Evolutionary conservation across 352 stramenopile genomes (phyloP), one percentile per base, ranked within the genome.

Genomic region (Bremia lactucae): DNA sequence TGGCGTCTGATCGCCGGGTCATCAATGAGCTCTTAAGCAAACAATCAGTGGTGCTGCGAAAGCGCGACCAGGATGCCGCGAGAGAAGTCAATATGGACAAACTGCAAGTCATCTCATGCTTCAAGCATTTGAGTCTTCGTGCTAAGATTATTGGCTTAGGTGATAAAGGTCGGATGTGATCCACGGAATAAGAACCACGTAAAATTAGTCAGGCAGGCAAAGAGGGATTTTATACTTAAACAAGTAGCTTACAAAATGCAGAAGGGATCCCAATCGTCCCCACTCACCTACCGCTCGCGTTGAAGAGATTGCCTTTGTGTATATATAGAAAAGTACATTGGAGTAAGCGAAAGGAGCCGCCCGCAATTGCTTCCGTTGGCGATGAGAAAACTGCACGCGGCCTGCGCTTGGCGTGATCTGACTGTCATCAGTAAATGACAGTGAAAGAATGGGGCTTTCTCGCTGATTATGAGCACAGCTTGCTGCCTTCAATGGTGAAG

Each of bases 401-500:
- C 24, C n/a, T n/a, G n/a, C n/a, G 29, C 29, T 35, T 14, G 4
- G 8, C n/a, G 4, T 35, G 10, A 5, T 35, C 29, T 35, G 29
- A 8, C 29, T 18, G 29, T 35, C 1, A 29, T 11, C 2, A 3
- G 24, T 13, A 29, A 29, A 2, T 29, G 33, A 16, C 22, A 35
- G 14, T 26, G 40, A 26, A 46, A 33, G 46, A 42, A 56, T 52
- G 40, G 53, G 52, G 22, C 31, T 49, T 22, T n/a, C 38, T 46
- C 14, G 36, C n/a, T 10, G 15, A 36, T 75, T 68, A 88, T 43
- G 71, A 84, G 57, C 70, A 88, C 14, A 88, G 63, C 45, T 82
- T 79, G 59, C 69, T 85, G 49, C 68, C 75, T 62, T 87, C 69
- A 49, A 85, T 71, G 53, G 75, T 50, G 55, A 83, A 87, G 36